Evolutionary conservation across 768 basidiomycete genomes (phyloP).

Genomic region (Lentinula edodes): DNA sequence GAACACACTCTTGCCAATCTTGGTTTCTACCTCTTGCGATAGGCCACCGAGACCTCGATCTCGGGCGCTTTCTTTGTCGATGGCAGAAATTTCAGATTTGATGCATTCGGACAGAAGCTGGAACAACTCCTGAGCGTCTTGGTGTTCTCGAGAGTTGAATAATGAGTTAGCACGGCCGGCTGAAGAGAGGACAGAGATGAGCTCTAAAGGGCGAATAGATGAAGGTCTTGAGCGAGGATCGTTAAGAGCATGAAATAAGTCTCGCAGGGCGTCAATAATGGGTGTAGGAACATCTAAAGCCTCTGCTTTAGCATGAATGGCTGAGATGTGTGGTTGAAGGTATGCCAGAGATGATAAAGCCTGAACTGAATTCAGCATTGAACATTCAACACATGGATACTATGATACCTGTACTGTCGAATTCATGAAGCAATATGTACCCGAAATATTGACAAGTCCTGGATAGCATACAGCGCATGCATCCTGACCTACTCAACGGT

Average conservation of each 20-base stretch:
- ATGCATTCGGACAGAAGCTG: constrained; percentile 87
- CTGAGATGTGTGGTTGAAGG: constrained; percentile 74
- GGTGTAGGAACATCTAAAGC: constrained; percentile 79
- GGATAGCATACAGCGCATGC: constrained; percentile 62
- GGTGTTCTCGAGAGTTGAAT: constrained; percentile 88
- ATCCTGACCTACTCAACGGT: background rate
- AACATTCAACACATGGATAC: background rate
- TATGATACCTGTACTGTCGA: constrained; percentile 78
- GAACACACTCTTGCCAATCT: constrained; percentile 65
- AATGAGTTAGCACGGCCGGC: constrained; percentile 53
- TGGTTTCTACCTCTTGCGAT: constrained; percentile 19
- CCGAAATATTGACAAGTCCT: constrained; percentile 92
- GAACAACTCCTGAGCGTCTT: constrained; percentile 98
- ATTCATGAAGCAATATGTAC: constrained; percentile 97
- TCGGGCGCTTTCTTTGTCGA: constrained; percentile 65
- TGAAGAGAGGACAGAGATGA: constrained; percentile 66
- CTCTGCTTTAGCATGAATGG: constrained; percentile 72
- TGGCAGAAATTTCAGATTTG: constrained; percentile 73
- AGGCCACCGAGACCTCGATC: constrained; percentile 70
- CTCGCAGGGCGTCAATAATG: constrained; percentile 75
- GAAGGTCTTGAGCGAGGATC: constrained; percentile 50
- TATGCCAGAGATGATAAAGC: constrained; percentile 85
- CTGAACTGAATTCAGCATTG: constrained; percentile 33
- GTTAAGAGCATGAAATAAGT: constrained; percentile 66
- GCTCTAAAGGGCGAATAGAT: constrained; percentile 64